phyloP scores from a whole-genome alignment of 2,329 filamentous ascomycete species.

The Grosmannia penicillata region DNA sequence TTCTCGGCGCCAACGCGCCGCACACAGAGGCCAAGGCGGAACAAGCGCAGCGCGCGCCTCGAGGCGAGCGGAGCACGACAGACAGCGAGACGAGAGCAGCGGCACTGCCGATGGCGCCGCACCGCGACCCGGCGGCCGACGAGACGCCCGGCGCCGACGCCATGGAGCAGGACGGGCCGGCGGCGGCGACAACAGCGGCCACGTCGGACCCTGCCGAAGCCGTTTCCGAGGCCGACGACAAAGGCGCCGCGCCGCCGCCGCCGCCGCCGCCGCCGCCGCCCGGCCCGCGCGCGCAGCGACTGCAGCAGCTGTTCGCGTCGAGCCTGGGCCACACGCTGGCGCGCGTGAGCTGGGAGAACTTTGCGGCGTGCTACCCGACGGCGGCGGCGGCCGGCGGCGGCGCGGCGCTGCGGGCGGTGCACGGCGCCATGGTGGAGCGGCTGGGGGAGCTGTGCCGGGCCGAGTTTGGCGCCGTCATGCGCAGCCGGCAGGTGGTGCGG shows the following conservation, averaged over 20 bases:
- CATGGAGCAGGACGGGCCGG: neutral
- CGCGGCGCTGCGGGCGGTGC: conserved; percentile 35
- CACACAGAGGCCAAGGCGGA: too few species aligned
- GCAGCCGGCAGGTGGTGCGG: conserved; percentile 34
- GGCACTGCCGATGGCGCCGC: too few species aligned
- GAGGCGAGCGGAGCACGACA: too few species aligned
- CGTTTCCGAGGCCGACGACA: neutral
- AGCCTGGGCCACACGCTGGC: conserved; percentile 38
- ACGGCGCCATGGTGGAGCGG: conserved; percentile 42
- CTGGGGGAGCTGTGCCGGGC: conserved; percentile 38
- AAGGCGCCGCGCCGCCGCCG: neutral
- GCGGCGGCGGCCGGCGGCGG: conserved; percentile 39
- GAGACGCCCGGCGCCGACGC: neutral
- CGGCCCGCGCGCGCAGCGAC: conserved; percentile 40
- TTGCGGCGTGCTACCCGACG: conserved; percentile 47
- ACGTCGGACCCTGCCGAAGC: neutral
- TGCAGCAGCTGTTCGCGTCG: conserved; percentile 37
- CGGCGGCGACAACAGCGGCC: neutral
- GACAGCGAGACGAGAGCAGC: too few species aligned
- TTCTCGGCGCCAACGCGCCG: too few species aligned
- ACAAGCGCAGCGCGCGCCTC: too few species aligned
- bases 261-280: conserved; percentile 22
- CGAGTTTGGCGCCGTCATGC: conserved; percentile 42
- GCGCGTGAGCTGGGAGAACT: conserved; percentile 40
- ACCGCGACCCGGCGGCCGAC: neutral